phyloP scores from a whole-genome alignment of 164 flowering plant genomes.

The Sedum album region DNA sequence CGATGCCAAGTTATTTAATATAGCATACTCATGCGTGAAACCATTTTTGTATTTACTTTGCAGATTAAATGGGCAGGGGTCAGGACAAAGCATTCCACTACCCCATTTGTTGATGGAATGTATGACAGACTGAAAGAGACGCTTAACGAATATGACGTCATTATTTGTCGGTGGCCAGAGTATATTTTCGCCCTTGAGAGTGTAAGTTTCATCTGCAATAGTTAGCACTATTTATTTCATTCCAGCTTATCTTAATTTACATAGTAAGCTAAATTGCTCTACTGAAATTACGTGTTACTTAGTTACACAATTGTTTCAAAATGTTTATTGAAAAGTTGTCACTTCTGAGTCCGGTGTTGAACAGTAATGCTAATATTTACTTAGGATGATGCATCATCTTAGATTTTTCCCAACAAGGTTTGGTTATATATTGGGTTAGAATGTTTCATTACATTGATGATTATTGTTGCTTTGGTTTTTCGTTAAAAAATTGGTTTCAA shows the following conservation, averaged over 20 bases:
- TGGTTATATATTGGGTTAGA: neutral
- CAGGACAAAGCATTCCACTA: slow-evolving; percentile 75
- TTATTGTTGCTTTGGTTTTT: neutral
- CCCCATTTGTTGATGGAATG: slow-evolving; percentile 93
- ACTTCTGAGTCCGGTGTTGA: neutral
- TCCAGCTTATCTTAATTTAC: neutral
- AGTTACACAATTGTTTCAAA: neutral
- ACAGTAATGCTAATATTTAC: neutral
- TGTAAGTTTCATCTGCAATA: slow-evolving; percentile 32
- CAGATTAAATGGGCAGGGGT: slow-evolving; percentile 98
- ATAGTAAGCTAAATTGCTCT: neutral
- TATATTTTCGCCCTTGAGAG: slow-evolving; percentile 71
- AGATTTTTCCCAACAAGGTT: neutral
- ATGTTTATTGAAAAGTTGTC: neutral
- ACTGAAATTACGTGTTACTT: neutral
- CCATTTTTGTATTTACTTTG: slow-evolving; percentile 7
- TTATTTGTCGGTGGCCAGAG: slow-evolving; percentile 95
- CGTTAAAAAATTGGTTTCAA: too few species aligned
- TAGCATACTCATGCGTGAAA: neutral
- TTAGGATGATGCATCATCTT: neutral
- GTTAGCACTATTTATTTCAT: neutral
- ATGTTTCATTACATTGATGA: neutral
- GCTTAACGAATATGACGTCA: slow-evolving; percentile 67
- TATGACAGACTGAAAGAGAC: slow-evolving; percentile 80
- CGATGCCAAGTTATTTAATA: neutral